Base-by-base conservation (phyloP, 176 grass and related monocot species). In the Rhynchospora pubera region DNA sequence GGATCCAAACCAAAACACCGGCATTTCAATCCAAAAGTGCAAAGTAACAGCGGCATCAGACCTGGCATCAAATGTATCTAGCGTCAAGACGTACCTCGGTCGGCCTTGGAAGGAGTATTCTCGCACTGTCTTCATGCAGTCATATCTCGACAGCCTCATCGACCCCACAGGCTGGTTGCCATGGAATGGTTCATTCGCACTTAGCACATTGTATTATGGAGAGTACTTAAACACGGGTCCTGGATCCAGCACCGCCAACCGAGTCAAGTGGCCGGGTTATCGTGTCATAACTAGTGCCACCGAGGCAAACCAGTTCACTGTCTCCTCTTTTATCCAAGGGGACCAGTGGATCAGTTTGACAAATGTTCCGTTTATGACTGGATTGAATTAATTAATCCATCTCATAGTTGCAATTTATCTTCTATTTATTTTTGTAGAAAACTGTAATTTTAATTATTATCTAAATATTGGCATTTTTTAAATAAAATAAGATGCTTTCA, bases 1-100 rank as follows among this genome's bases (percentile, higher is more conserved):
- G 48, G 91, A 97, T 74, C 91, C 91, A 0, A 93, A 97, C 82
- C 91, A 97, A 72, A 97, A 97, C 86, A 93, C 94, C 0, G 89
- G 94, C 57, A 97, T 93, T 85, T 90, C 91, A 42, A 18, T 97
- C 52, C 94, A 93, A 16, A 66, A 75, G 0, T 93, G 91, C 84
- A 97, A 97, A 86, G 89, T 97, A 0, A 68, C 91, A 0, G 94
- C 94, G 0, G 89, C 91, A 0, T 51, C 89, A 0, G 94, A 97
- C 69, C 87, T 97, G 68, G 81, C 48, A 46, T 64, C 64, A 39
- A 88, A 43, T 0, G 77, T 68, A 30, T 87, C 88, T 2, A 85
- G 13, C 52, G 87, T 93, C 66, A 72, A 14, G 72, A 90, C 87
- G 0, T 97, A 87, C 72, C 82, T 97, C 0, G 94, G 94, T 50